Conservation (phyloP, 2,329 filamentous ascomycete genomes). For the Paraphoma chrysanthemicola region DNA sequence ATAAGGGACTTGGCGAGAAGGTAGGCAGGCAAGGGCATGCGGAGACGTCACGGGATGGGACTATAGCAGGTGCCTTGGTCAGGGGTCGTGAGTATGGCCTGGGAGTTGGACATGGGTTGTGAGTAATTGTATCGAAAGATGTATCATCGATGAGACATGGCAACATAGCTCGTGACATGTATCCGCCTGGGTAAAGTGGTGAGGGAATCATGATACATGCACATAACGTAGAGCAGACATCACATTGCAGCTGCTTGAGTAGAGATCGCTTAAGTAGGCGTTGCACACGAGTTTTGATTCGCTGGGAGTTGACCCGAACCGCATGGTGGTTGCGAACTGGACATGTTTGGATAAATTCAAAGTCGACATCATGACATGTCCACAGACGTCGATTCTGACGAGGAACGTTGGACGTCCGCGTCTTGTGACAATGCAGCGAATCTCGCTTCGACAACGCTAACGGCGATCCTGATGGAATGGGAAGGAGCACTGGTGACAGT, state of each 20-base stretch:
- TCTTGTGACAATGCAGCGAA: neutral
- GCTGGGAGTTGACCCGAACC: neutral
- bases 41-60: too few relatives aligned
- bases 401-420: neutral
- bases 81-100: neutral
- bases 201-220: neutral
- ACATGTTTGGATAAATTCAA: neutral
- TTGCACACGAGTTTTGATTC: neutral
- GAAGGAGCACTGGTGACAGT: neutral
- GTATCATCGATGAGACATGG: neutral
- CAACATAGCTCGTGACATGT: neutral
- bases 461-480: conserved; percentile 1
- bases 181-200: neutral
- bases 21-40: neutral
- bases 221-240: neutral
- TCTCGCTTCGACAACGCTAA: conserved; percentile 13
- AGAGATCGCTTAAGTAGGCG: too few relatives aligned
- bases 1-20: neutral
- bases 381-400: neutral
- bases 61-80: too few relatives aligned
- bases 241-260: too few relatives aligned
- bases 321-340: neutral
- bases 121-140: neutral
- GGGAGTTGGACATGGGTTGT: neutral
- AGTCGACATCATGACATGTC: neutral